Percentiles rank a stretch among this genome's conserved stretches.
Conservation (phyloP, 805 yeast species). For the Ogataea saltuana region DNA sequence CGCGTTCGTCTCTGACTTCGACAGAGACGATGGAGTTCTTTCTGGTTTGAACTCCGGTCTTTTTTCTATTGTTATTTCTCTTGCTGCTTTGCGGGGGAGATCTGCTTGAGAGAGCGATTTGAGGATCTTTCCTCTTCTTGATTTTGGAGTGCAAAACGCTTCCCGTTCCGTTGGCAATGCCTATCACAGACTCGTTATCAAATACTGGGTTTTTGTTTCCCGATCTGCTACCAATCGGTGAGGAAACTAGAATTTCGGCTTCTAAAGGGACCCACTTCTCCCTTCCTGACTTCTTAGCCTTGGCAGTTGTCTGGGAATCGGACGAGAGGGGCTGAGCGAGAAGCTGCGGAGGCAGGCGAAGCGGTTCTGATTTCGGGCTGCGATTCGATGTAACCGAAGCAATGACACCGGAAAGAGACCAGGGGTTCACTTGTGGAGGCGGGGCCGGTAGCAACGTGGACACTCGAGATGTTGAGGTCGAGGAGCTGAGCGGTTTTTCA, state of each 20-base stretch:
- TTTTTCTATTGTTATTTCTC: constrained; percentile 2
- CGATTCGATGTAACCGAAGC: too few relatives aligned
- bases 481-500: neutral
- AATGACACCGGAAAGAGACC: constrained; percentile 23
- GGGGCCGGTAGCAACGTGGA: constrained; percentile 33
- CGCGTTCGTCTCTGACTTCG: constrained; percentile 1
- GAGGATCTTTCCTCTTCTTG: constrained; percentile 11
- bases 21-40: neutral
- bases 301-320: constrained; percentile 5
- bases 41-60: neutral
- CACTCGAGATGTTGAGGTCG: constrained; percentile 7
- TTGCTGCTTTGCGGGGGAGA: constrained; percentile 1
- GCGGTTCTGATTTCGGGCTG: too few relatives aligned
- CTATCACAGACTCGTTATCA: too few relatives aligned
- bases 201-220: constrained; percentile 10
- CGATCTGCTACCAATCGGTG: constrained; percentile 9
- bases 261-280: constrained; percentile 30
- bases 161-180: too few relatives aligned
- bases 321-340: neutral
- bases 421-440: constrained; percentile 31
- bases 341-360: neutral
- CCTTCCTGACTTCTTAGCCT: constrained; percentile 24
- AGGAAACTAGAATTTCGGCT: constrained; percentile 27
- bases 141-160: neutral
- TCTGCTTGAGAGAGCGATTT: neutral